phyloP scores from a whole-genome alignment of 2,329 filamentous ascomycete species.

The Trichoderma harzianum region DNA sequence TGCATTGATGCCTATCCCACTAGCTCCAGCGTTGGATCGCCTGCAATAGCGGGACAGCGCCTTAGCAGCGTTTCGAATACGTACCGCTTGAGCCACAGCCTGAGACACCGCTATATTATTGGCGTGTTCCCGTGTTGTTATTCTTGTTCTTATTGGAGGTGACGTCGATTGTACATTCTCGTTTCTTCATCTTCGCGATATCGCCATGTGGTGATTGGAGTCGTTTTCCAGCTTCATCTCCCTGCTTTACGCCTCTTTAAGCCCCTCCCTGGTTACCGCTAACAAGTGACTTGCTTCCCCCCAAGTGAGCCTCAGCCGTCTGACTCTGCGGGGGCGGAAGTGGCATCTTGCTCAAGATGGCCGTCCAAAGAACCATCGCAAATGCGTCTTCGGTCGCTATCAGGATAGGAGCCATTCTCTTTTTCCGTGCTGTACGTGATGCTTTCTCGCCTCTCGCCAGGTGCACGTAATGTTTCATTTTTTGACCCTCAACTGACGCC shows the following conservation, averaged over 20 bases:
- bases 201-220: slow-evolving; percentile 16
- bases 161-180: slow-evolving; percentile 17
- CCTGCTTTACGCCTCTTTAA: neutral
- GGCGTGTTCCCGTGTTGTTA: slow-evolving; percentile 16
- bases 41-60: neutral
- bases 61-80: slow-evolving; percentile 10
- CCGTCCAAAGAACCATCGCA: slow-evolving; percentile 31
- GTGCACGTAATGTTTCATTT: neutral
- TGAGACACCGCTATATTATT: slow-evolving; percentile 17
- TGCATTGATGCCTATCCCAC: slow-evolving; percentile 8
- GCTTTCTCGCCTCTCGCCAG: neutral
- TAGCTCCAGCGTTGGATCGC: slow-evolving; percentile 5
- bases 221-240: neutral
- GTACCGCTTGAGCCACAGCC: slow-evolving; percentile 16
- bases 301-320: neutral
- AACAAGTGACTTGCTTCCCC: neutral
- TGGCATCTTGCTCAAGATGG: slow-evolving; percentile 24
- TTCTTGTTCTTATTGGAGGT: neutral
- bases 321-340: neutral
- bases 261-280: neutral
- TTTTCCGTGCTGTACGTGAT: slow-evolving; percentile 37
- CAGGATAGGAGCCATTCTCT: slow-evolving; percentile 36
- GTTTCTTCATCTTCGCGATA: neutral
- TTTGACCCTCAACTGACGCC: slow-evolving; percentile 20
- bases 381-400: slow-evolving; percentile 37